These are phyloP conservation scores for Chaetomiaceae sp. DNA, from an alignment of 2,329 filamentous ascomycete species.

Conservation along the genomic window DNA sequence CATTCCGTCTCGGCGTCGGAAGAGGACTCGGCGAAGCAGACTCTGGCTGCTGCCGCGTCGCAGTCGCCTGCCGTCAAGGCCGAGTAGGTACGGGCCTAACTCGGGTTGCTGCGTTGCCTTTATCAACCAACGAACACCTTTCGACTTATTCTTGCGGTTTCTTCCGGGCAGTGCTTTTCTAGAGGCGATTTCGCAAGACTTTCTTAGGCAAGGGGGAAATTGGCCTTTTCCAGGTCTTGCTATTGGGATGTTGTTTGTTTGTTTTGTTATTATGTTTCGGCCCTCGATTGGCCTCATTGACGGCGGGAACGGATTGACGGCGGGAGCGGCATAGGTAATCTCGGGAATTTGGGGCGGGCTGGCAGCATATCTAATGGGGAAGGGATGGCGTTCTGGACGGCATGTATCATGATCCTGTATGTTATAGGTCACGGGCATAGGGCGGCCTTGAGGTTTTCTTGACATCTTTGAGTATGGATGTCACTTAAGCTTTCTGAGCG, in stretches of 20 bases:
- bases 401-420: background rate
- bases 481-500: too few species aligned
- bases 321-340: too few species aligned
- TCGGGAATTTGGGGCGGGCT: background rate
- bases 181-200: background rate
- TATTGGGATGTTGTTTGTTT: background rate
- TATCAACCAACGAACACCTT: background rate
- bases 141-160: background rate
- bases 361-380: background rate
- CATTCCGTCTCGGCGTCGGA: slow-evolving; percentile 44
- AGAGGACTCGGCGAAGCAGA: slow-evolving; percentile 29
- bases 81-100: background rate
- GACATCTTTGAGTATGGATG: too few species aligned
- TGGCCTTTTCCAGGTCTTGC: background rate
- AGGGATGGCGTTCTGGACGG: background rate
- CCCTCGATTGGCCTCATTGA: background rate
- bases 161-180: background rate
- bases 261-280: background rate
- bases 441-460: background rate
- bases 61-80: background rate
- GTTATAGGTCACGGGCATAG: background rate
- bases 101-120: background rate
- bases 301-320: too few species aligned
- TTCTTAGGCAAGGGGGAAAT: background rate
- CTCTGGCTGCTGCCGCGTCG: background rate